A percentile compares a stretch with the other conserved stretches of the same genome.
phyloP scores from a whole-genome alignment of 805 yeast species.

The Pichia membranifaciens region DNA sequence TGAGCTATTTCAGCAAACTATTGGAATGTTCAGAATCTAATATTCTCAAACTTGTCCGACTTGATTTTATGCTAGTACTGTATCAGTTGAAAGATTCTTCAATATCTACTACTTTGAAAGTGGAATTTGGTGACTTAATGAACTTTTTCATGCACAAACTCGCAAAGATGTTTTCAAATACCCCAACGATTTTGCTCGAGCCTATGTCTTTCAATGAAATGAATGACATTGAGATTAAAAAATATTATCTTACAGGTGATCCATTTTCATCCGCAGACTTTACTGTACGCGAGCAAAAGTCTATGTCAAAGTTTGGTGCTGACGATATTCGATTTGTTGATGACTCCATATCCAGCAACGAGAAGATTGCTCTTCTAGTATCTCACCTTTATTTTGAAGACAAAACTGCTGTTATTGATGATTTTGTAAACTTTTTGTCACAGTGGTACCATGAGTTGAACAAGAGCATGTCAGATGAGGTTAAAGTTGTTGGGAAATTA shows the following conservation, averaged over 20 bases:
- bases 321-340: constrained; percentile 17
- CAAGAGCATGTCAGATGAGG: background rate
- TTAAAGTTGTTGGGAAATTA: constrained; percentile 1
- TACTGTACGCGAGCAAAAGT: constrained; percentile 31
- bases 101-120: constrained; percentile 42
- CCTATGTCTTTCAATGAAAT: constrained; percentile 52
- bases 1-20: constrained; percentile 66
- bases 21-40: constrained; percentile 59
- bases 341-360: constrained; percentile 19
- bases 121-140: constrained; percentile 60
- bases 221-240: constrained; percentile 39
- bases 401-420: constrained; percentile 39
- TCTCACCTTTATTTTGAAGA: constrained; percentile 35
- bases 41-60: constrained; percentile 47
- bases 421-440: constrained; percentile 30
- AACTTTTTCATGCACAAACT: constrained; percentile 59
- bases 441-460: constrained; percentile 16
- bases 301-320: constrained; percentile 16
- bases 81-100: constrained; percentile 48
- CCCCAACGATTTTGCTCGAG: constrained; percentile 56
- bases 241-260: constrained; percentile 60
- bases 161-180: constrained; percentile 39
- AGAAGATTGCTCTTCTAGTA: constrained; percentile 22
- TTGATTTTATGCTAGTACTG: constrained; percentile 65
- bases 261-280: constrained; percentile 12